These are phyloP conservation scores for Phytopythium boreale DNA, from an alignment of 352 stramenopile species.

Conservation along the genomic window DNA sequence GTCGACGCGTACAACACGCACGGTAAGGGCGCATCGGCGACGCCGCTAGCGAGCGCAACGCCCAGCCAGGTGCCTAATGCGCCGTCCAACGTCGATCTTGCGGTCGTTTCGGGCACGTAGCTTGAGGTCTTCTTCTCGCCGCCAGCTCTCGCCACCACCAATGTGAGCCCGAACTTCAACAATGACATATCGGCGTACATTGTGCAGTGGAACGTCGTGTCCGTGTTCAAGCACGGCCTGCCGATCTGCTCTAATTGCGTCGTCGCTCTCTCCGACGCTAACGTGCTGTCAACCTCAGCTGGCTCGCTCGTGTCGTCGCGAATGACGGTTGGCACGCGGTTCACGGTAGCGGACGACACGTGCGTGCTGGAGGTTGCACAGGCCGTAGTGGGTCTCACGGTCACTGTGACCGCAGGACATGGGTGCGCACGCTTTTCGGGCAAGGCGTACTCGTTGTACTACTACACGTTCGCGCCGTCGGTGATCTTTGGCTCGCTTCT, in stretches of 20 bases:
- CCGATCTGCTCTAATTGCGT: conserved; percentile 48
- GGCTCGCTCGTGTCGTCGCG: conserved; percentile 21
- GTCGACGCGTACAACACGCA: conserved; percentile 74
- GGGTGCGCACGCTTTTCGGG: conserved; percentile 47
- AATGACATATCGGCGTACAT: conserved; percentile 88
- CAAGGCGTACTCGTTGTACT: conserved; percentile 47
- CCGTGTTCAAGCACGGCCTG: conserved; percentile 65
- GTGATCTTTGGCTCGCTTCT: conserved; percentile 57
- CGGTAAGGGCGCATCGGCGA: conserved; percentile 48
- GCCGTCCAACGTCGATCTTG: conserved; percentile 85
- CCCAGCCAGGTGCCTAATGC: conserved; percentile 85
- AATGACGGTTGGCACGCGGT: conserved; percentile 27
- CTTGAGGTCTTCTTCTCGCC: conserved; percentile 90
- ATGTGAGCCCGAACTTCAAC: conserved; percentile 65
- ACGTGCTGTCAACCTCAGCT: conserved; percentile 7
- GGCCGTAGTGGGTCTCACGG: background rate
- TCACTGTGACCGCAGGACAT: conserved; percentile 14
- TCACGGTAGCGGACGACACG: conserved; percentile 50
- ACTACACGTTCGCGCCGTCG: conserved; percentile 49
- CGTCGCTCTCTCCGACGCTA: conserved; percentile 31
- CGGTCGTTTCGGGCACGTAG: conserved; percentile 85
- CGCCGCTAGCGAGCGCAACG: conserved; percentile 31
- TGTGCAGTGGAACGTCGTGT: conserved; percentile 83
- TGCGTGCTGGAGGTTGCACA: conserved; percentile 43
- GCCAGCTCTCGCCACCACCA: conserved; percentile 46